Evolutionary conservation across 2,329 filamentous ascomycete genomes (phyloP).

Genomic region (Neonectria hederae): DNA sequence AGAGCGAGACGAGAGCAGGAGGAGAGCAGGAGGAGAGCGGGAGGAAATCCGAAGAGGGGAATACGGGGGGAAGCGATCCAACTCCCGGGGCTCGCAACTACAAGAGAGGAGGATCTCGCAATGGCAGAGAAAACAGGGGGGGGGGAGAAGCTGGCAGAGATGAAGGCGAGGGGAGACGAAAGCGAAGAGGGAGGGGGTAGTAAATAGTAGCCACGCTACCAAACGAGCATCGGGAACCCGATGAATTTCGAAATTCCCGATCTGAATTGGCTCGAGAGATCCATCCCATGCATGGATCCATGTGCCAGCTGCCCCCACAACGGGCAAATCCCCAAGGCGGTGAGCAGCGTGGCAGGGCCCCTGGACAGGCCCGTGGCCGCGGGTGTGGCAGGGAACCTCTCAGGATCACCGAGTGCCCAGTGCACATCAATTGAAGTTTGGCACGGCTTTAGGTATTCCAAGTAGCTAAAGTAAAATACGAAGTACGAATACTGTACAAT

Average conservation of each 20-base stretch:
- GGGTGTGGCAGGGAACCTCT: slow-evolving; percentile 1
- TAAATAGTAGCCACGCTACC: slow-evolving; percentile 28
- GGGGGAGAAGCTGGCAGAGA: neutral
- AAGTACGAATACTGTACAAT: too few species aligned
- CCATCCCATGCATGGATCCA: slow-evolving; percentile 35
- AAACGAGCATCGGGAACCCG: slow-evolving; percentile 31
- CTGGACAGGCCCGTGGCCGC: slow-evolving; percentile 8
- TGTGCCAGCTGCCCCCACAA: slow-evolving; percentile 36
- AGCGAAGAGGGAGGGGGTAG: slow-evolving; percentile 16
- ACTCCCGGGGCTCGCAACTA: neutral
- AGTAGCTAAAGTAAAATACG: too few species aligned
- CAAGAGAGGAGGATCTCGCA: neutral
- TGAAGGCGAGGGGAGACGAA: neutral
- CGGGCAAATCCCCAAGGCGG: slow-evolving; percentile 40
- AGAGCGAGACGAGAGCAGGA: neutral
- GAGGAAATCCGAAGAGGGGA: neutral
- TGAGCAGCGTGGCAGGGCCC: slow-evolving; percentile 26
- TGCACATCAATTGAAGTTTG: neutral
- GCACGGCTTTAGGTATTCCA: too few species aligned
- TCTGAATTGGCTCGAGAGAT: slow-evolving; percentile 38
- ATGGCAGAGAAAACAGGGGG: neutral
- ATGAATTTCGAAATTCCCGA: slow-evolving; percentile 41
- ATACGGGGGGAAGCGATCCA: neutral
- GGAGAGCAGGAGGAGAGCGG: neutral
- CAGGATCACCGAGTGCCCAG: neutral